Evolutionary conservation across 31 red algal genomes (phyloP), one percentile per base, ranked within the genome.

Genomic region (Odonthalia washingtoniensis): DNA sequence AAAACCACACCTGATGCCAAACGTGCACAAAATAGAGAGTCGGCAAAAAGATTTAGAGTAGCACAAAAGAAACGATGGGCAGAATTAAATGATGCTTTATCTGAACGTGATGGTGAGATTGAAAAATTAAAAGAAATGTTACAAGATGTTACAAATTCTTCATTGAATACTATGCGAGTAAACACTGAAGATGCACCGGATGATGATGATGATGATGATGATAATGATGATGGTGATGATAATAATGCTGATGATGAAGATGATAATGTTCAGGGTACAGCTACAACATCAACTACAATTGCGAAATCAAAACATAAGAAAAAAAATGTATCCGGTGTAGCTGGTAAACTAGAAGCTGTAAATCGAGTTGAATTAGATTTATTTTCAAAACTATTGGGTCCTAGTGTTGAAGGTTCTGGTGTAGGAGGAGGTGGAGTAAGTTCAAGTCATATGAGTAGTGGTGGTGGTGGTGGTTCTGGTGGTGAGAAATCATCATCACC

Each of bases 21-120:
- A 64, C 85, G 91, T 31, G 91, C 84, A 24, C 91, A 94, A 49
- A 94, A 94, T 72, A 34, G 91, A 38, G 91, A 94, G 85, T 83
- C 77, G 53, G 91, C 91, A 1, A 87, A 88, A 65, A 65, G 91
- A 28, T 94, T 94, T 80, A 84, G 91, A 18, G 85, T 88, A 34
- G 78, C 82, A 35, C 90, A 93, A 72, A 93, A 93, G 90, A 40
- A 80, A 17, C 64, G 90, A 28, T 94, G 91, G 91, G 46, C 60
- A 34, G 68, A 89, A 78, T n/a, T 91, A 61, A 63, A 84, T 31
- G 79, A 75, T 40, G 84, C 77, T 33, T 70, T 94, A n/a, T 52
- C 26, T 24, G 62, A 62, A 18, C 88, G 89, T 84, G 78, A 88
- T 14, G 42, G 4, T 5, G 78, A 87, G 28, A 84, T 94, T 43